A percentile compares a stretch with the other conserved stretches of the same genome.
phyloP scores from a whole-genome alignment of 805 yeast genomes.

The Nakazawaea wickerhamii region DNA sequence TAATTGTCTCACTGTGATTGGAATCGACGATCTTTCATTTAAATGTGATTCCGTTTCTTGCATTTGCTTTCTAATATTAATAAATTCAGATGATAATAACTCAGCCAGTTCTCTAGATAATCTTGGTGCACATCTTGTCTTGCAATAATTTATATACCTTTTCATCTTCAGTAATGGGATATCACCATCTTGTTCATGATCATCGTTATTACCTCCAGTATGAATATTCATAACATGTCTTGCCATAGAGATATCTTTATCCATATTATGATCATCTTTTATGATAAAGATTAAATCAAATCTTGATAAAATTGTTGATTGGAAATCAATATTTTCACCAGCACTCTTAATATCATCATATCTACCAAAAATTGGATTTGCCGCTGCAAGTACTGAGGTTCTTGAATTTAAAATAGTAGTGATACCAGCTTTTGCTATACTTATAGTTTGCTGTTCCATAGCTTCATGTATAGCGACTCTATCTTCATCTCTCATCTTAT shows the following conservation, averaged over 20 bases:
- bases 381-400: slow-evolving; percentile 96
- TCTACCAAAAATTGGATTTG: slow-evolving; percentile 94
- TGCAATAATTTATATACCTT: slow-evolving; percentile 86
- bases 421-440: slow-evolving; percentile 98
- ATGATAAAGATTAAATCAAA: slow-evolving; percentile 98
- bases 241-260: slow-evolving; percentile 84
- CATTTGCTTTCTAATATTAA: slow-evolving; percentile 78
- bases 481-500: slow-evolving; percentile 98
- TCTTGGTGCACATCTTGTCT: slow-evolving; percentile 88
- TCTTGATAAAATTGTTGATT: slow-evolving; percentile 92
- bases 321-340: slow-evolving; percentile 97
- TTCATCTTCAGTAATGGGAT: slow-evolving; percentile 89
- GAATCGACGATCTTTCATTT: slow-evolving; percentile 89
- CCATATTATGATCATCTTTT: slow-evolving; percentile 88
- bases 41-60: slow-evolving; percentile 75
- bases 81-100: slow-evolving; percentile 85
- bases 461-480: slow-evolving; percentile 99
- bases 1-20: slow-evolving; percentile 94
- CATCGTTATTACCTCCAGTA: slow-evolving; percentile 57
- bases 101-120: slow-evolving; percentile 86
- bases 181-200: slow-evolving; percentile 63
- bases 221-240: slow-evolving; percentile 93
- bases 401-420: slow-evolving; percentile 95
- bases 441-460: slow-evolving; percentile 99
- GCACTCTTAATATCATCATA: slow-evolving; percentile 95